Percentiles rank a stretch among this genome's conserved stretches.
Evolutionary conservation across 2,329 filamentous ascomycete genomes (phyloP).

Genomic region (Botrytis deweyae): DNA sequence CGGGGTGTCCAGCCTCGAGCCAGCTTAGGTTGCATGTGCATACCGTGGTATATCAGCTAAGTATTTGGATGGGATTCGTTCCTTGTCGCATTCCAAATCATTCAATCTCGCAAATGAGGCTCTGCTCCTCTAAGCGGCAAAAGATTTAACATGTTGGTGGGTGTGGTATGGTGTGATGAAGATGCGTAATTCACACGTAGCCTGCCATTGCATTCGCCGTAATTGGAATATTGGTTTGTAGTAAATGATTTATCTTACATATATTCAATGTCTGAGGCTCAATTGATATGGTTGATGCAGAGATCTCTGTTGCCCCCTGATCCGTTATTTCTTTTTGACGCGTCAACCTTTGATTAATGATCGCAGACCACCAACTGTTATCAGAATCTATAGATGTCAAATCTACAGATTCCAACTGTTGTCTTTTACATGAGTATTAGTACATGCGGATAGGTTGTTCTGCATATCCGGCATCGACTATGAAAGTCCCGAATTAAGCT

Average conservation of each 20-base stretch:
- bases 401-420: background rate
- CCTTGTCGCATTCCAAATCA: background rate
- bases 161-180: background rate
- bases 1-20: slow-evolving; percentile 5
- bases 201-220: background rate
- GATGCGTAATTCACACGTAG: slow-evolving; percentile 10
- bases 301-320: background rate
- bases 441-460: background rate
- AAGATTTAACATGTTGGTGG: background rate
- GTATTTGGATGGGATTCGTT: background rate
- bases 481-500: slow-evolving; percentile 9
- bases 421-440: background rate
- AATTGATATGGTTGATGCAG: background rate
- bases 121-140: background rate
- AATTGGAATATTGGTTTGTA: background rate
- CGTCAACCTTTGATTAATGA: slow-evolving; percentile 4
- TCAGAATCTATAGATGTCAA: background rate
- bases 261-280: slow-evolving; percentile 8
- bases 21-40: background rate
- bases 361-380: slow-evolving; percentile 4
- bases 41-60: background rate
- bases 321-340: background rate
- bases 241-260: slow-evolving; percentile 7
- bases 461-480: background rate
- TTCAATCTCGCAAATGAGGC: background rate